Conservation (phyloP, 768 basidiomycete species). For the Lactarius psammicola region DNA sequence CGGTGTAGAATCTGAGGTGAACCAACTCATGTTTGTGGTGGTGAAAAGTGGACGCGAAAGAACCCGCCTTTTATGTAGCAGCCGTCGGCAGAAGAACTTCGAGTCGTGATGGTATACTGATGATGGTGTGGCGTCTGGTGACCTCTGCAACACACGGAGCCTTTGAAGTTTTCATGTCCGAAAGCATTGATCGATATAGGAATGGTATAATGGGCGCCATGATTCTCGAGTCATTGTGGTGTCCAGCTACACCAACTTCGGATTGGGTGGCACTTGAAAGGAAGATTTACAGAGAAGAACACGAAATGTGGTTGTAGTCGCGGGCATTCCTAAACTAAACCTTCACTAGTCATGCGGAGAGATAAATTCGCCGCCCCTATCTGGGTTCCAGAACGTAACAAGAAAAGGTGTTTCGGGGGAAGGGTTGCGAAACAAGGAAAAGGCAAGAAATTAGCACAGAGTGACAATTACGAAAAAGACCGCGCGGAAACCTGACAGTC, state of each 20-base stretch:
- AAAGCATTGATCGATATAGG: conserved; percentile 14
- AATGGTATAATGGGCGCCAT: conserved; percentile 4
- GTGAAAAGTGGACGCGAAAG: conserved; percentile 2
- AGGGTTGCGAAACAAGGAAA: neutral
- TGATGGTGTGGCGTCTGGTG: conserved; percentile 19
- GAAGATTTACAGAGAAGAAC: neutral
- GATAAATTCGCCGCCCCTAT: conserved; percentile 8
- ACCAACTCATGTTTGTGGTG: conserved; percentile 26
- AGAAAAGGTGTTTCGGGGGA: neutral
- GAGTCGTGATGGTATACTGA: no score
- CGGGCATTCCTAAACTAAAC: neutral
- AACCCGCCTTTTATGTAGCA: conserved; percentile 14
- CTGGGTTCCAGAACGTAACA: conserved; percentile 9
- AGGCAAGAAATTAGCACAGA: neutral
- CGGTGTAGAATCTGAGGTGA: conserved; percentile 19
- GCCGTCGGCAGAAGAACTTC: neutral
- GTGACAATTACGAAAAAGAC: conserved; percentile 19
- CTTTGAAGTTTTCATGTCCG: conserved; percentile 21
- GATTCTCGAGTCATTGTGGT: conserved; percentile 4
- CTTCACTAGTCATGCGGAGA: conserved; percentile 10
- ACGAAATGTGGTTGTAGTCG: neutral
- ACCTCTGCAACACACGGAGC: conserved; percentile 10
- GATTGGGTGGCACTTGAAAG: neutral
- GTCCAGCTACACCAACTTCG: conserved; percentile 8
- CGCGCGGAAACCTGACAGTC: conserved; percentile 8